A percentile compares a stretch with the other conserved stretches of the same genome.
Evolutionary conservation across 2,329 filamentous ascomycete species (phyloP).

Genomic region (Aspergillus piperis): DNA sequence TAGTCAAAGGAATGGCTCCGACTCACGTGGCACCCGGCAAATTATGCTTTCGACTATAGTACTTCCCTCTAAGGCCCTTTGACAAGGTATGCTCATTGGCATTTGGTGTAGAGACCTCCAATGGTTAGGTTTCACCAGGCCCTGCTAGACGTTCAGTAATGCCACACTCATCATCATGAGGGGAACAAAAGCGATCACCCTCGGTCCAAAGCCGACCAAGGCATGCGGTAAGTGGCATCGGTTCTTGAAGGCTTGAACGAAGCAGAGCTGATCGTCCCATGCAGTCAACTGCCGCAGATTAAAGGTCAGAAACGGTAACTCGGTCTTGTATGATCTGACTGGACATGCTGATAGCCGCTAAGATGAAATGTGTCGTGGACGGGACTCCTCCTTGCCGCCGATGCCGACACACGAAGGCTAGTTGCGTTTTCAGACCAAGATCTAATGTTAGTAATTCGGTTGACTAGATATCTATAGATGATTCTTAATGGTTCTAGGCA

Average conservation of each 20-base stretch:
- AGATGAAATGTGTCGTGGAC: conserved; percentile 37
- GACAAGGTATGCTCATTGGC: not conserved
- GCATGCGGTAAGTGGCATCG: conserved; percentile 29
- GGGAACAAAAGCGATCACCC: conserved; percentile 17
- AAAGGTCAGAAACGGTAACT: conserved; percentile 21
- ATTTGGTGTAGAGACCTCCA: not conserved
- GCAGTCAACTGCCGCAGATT: conserved; percentile 35
- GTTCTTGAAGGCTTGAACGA: not conserved
- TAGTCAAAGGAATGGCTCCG: conserved; percentile 5
- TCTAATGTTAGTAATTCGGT: conserved; percentile 26
- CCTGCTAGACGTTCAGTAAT: not conserved
- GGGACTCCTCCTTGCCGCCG: conserved; percentile 32
- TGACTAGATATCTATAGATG: not conserved
- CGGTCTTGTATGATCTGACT: not conserved
- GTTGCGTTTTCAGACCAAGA: conserved; percentile 33
- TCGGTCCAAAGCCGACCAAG: conserved; percentile 35
- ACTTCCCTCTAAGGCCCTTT: not conserved
- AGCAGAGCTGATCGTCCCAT: not conserved
- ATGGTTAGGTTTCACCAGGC: too few species aligned
- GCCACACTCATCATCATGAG: conserved; percentile 19
- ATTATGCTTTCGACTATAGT: not conserved
- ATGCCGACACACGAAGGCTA: conserved; percentile 25
- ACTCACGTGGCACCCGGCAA: conserved; percentile 16
- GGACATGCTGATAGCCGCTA: conserved; percentile 3
- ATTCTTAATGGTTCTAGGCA: conserved; percentile 21